Evolutionary conservation across 257 asterid species (phyloP), one percentile per base, ranked within the genome.

Genomic region (Nicotiana sylvestris): DNA sequence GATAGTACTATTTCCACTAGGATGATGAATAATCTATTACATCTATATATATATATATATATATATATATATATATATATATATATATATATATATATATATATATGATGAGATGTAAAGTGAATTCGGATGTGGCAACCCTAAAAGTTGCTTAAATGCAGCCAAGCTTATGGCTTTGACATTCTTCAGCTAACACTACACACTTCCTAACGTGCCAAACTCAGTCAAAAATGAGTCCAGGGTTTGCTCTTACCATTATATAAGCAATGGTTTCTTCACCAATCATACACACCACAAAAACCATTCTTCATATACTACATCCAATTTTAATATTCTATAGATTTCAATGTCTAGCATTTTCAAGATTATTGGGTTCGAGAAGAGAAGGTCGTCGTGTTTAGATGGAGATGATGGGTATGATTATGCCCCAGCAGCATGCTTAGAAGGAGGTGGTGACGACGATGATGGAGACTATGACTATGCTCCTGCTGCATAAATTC

Each of bases 401-500:
- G 32, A 43, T 1, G 56, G 18, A 33, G 57, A 27, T 3, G 9
- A 37, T 5, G 43, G 9, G 43, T 72, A 37, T 18, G 9, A 67
- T 55, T 81, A 67, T n/a, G 68, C 77, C 35, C 81, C 76, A 27
- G 66, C n/a, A 33, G 27, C 76, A 6, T 33, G 21, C 21, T 21
- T 21, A 21, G 21, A 21, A 21, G 21, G 21, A 21, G 21, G 21
- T 21, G 46, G 68, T 4, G 72, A 82, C 27, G 72, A 68, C 10
- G 21, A 57, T 35, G 80, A 82, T 29, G 78, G 51, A 18, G 76
- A 58, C 32, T 58, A 37, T 25, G 74, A 70, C 2, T 68, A 67
- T 12, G 69, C 84, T 5, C 80, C 80, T 0, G 69, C 84, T 3
- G 84, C 84, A 35, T 51, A 46, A 51, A 30, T 21, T 27, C 35